A percentile compares a stretch with the other conserved stretches of the same genome.
Conservation (phyloP, 805 yeast genomes). For the Metschnikowia similis region DNA sequence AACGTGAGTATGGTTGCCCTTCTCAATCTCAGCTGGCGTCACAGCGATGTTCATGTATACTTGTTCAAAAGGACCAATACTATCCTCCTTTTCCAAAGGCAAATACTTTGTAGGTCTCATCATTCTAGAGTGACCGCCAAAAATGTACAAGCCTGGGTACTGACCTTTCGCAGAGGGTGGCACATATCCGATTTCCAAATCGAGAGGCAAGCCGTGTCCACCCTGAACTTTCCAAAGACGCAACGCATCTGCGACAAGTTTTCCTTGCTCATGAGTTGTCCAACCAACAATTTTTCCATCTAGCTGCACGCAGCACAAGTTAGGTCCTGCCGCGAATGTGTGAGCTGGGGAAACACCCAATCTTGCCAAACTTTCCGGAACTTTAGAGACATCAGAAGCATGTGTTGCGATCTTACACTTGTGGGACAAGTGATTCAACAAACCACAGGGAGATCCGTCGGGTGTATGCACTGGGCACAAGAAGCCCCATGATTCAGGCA, state of each 20-base stretch:
- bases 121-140: slow-evolving; percentile 93
- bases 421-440: slow-evolving; percentile 93
- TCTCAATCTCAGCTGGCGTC: slow-evolving; percentile 83
- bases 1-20: slow-evolving; percentile 81
- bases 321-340: slow-evolving; percentile 82
- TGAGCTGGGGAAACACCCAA: slow-evolving; percentile 82
- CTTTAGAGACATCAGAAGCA: slow-evolving; percentile 66
- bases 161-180: slow-evolving; percentile 97
- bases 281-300: slow-evolving; percentile 93
- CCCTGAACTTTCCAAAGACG: slow-evolving; percentile 92
- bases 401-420: slow-evolving; percentile 83
- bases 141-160: slow-evolving; percentile 90
- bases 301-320: slow-evolving; percentile 82
- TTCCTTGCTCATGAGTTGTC: slow-evolving; percentile 88
- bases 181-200: slow-evolving; percentile 89
- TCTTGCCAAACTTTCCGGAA: slow-evolving; percentile 60
- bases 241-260: slow-evolving; percentile 79
- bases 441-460: slow-evolving; percentile 99
- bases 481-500: slow-evolving; percentile 99
- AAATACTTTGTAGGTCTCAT: slow-evolving; percentile 91
- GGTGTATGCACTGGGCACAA: slow-evolving; percentile 99
- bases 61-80: slow-evolving; percentile 97
- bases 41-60: slow-evolving; percentile 96
- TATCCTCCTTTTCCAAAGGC: slow-evolving; percentile 77
- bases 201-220: slow-evolving; percentile 69